phyloP scores from a whole-genome alignment of 2,329 filamentous ascomycete species.

The Colletotrichum sp. region DNA sequence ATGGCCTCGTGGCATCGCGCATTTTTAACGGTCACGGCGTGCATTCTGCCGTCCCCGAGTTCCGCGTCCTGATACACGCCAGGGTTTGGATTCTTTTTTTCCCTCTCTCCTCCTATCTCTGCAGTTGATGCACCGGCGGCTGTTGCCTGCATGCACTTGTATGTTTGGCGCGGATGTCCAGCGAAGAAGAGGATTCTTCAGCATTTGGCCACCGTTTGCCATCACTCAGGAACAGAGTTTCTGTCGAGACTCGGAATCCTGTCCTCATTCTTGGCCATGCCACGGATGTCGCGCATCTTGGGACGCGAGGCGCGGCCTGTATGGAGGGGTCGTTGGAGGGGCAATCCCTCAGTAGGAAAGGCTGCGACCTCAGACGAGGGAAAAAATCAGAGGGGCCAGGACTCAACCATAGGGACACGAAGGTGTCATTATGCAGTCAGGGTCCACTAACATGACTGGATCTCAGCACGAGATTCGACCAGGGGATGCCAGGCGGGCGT shows the following conservation, averaged over 20 bases:
- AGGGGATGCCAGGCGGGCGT: conserved; percentile 5
- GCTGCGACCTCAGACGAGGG: background rate
- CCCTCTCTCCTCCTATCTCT: background rate
- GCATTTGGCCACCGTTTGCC: background rate
- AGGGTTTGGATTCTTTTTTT: background rate
- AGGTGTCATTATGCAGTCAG: conserved; percentile 18
- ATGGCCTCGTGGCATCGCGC: background rate
- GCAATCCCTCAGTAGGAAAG: conserved; percentile 5
- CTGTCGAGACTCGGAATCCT: background rate
- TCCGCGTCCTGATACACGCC: background rate
- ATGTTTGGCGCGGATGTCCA: background rate
- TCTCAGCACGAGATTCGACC: conserved; percentile 1
- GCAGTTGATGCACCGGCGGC: background rate
- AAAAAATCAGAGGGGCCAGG: background rate
- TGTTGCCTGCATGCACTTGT: background rate
- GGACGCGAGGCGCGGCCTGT: background rate
- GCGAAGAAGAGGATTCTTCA: background rate
- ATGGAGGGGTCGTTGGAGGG: conserved; percentile 16
- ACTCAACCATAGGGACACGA: background rate
- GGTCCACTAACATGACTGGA: conserved; percentile 19
- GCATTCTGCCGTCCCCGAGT: conserved; percentile 12
- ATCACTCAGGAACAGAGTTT: background rate
- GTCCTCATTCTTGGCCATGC: background rate
- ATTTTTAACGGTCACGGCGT: background rate
- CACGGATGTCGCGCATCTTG: conserved; percentile 8